phyloP scores from a whole-genome alignment of 2,329 filamentous ascomycete species.

The Phaeosphaeriaceae sp. region DNA sequence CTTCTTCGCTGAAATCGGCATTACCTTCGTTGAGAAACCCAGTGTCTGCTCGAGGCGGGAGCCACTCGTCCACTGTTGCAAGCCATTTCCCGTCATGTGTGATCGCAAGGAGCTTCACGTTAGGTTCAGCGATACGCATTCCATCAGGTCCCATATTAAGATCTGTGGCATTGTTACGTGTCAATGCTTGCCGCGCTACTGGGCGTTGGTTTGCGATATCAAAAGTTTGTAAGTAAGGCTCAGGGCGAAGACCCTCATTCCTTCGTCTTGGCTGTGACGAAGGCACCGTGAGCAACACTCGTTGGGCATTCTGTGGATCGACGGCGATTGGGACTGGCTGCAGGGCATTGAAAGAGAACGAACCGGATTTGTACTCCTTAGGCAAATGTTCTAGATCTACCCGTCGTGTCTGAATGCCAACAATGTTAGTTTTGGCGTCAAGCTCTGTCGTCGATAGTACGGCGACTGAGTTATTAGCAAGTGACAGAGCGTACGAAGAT shows the following conservation, averaged over 20 bases:
- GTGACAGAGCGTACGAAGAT: slow-evolving; percentile 79
- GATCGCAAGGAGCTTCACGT: slow-evolving; percentile 75
- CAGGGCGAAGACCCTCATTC: slow-evolving; percentile 41
- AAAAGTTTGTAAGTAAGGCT: slow-evolving; percentile 80
- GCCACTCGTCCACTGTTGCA: slow-evolving; percentile 91
- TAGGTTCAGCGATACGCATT: slow-evolving; percentile 75
- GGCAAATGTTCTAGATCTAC: slow-evolving; percentile 36
- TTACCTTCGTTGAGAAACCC: slow-evolving; percentile 58
- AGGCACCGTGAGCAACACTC: slow-evolving; percentile 58
- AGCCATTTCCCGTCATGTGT: slow-evolving; percentile 87
- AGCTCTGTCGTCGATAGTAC: slow-evolving; percentile 89
- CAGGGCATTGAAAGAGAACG: slow-evolving; percentile 29
- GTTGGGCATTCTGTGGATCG: slow-evolving; percentile 49
- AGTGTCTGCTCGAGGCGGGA: slow-evolving; percentile 72
- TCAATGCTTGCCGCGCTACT: slow-evolving; percentile 84
- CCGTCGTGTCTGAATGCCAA: slow-evolving; percentile 71
- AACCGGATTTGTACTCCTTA: slow-evolving; percentile 23
- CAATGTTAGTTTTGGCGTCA: slow-evolving; percentile 81
- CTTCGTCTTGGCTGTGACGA: slow-evolving; percentile 55
- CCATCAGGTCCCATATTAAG: slow-evolving; percentile 76
- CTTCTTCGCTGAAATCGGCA: slow-evolving; percentile 49
- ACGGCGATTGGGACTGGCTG: slow-evolving; percentile 46
- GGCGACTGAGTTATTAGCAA: slow-evolving; percentile 93
- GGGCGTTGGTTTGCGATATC: slow-evolving; percentile 81
- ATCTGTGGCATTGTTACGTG: slow-evolving; percentile 85